phyloP scores from a whole-genome alignment of 345 rosid species.

The Litchi chinensis region DNA sequence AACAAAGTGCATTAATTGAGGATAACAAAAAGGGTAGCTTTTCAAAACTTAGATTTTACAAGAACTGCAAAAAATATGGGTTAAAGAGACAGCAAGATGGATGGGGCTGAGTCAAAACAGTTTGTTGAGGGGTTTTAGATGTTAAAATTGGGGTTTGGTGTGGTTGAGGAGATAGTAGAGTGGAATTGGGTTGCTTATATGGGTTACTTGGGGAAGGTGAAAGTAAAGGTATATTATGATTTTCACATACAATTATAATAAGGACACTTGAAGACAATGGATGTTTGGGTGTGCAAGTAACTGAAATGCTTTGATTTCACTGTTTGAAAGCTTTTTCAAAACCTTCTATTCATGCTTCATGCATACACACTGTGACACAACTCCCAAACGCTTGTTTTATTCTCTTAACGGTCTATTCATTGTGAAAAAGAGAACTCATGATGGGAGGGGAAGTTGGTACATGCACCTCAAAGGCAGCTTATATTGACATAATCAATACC shows the following conservation, averaged over 20 bases:
- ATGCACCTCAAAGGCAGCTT: conserved; percentile 10
- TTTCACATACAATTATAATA: conserved; percentile 15
- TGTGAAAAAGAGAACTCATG: conserved; percentile 7
- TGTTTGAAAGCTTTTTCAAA: conserved; percentile 42
- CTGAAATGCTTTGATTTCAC: conserved; percentile 37
- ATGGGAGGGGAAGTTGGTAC: conserved; percentile 17
- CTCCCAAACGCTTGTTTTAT: neutral
- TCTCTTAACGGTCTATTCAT: conserved; percentile 25
- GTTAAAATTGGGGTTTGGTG: conserved; percentile 16
- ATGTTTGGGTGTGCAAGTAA: conserved; percentile 36
- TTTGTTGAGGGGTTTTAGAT: conserved; percentile 27
- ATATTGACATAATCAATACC: neutral
- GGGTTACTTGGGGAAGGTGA: conserved; percentile 24
- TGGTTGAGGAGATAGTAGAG: conserved; percentile 19
- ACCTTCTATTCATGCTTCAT: conserved; percentile 34
- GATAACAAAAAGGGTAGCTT: conserved; percentile 13
- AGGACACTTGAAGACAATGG: conserved; percentile 33
- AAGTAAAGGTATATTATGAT: conserved; percentile 19
- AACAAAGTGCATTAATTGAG: conserved; percentile 27
- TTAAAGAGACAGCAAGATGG: neutral
- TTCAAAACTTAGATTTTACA: neutral
- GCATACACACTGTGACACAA: neutral
- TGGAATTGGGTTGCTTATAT: conserved; percentile 20
- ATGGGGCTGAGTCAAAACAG: conserved; percentile 17
- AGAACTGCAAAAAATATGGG: neutral